Evolutionary conservation across 179 eudicot genomes (phyloP).

Genomic region (Gypsophila paniculata): DNA sequence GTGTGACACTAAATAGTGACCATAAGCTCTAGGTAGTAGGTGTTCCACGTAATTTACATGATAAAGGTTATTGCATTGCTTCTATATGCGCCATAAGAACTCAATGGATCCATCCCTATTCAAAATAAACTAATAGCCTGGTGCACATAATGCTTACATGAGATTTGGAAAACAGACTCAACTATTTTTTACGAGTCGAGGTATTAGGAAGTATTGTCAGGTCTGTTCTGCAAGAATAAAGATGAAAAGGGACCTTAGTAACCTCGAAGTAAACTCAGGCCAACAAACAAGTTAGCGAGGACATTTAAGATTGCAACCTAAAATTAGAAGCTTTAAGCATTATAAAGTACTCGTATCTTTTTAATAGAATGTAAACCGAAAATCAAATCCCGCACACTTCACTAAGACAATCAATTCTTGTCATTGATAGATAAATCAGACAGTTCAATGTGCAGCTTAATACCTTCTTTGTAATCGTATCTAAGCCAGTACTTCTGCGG

Average conservation of each 20-base stretch:
- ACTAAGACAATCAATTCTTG: neutral
- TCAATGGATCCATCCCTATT: too few species aligned
- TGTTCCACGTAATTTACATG: too few species aligned
- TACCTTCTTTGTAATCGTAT: conserved; percentile 43
- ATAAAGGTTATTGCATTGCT: neutral
- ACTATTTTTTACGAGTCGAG: too few species aligned
- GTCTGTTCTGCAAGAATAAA: too few species aligned
- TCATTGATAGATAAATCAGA: neutral
- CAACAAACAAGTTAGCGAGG: neutral
- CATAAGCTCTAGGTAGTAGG: neutral
- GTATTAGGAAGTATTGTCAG: too few species aligned
- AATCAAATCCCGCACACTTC: neutral
- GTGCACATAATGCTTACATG: too few species aligned
- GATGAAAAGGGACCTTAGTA: neutral
- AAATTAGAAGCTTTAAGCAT: too few species aligned
- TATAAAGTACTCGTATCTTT: too few species aligned
- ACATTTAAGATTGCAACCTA: too few species aligned
- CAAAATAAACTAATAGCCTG: too few species aligned
- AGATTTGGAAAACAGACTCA: too few species aligned
- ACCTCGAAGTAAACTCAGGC: neutral
- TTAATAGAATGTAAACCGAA: too few species aligned
- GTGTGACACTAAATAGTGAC: neutral
- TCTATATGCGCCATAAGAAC: neutral
- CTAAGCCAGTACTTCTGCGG: conserved; percentile 26
- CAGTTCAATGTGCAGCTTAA: neutral